These are phyloP conservation scores for Maudiozyma humilis DNA, from an alignment of 1,139 yeast genomes.

Conservation along the genomic window DNA sequence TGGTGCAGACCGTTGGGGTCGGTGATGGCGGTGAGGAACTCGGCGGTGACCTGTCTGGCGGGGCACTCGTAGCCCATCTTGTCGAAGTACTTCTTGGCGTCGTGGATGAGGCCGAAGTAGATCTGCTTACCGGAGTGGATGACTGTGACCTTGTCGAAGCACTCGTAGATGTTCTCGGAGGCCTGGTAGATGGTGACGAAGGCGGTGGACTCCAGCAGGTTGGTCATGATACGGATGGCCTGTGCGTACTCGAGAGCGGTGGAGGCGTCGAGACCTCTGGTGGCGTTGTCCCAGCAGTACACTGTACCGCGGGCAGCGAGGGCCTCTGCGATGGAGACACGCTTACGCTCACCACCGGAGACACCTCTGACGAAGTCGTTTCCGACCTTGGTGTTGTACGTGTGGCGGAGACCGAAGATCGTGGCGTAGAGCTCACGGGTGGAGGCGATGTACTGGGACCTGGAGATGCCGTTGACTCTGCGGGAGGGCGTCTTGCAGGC, in stretches of 20 bases:
- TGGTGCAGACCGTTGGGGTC: constrained; percentile 32
- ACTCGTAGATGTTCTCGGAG: constrained; percentile 40
- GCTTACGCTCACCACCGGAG: constrained; percentile 78
- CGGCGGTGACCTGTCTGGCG: constrained; percentile 51
- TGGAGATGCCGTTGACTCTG: constrained; percentile 35
- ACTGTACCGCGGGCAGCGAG: constrained; percentile 43
- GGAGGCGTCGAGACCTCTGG: constrained; percentile 55
- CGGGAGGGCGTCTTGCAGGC: constrained; percentile 36
- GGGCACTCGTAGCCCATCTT: constrained; percentile 48
- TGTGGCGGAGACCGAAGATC: constrained; percentile 52
- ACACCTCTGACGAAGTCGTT: constrained; percentile 69
- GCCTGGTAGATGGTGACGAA: constrained; percentile 42
- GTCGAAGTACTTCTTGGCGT: constrained; percentile 40
- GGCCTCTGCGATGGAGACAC: constrained; percentile 68
- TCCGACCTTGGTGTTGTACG: constrained; percentile 64
- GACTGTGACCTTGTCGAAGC: constrained; percentile 39
- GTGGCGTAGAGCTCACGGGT: constrained; percentile 44
- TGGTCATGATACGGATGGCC: constrained; percentile 37
- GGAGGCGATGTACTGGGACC: constrained; percentile 42
- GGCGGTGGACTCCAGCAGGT: constrained; percentile 35
- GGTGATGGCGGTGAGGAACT: constrained; percentile 50
- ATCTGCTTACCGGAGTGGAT: constrained; percentile 41
- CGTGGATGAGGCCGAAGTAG: constrained; percentile 35
- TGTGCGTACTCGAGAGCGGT: constrained; percentile 44
- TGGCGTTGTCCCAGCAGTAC: constrained; percentile 58